Base-by-base conservation (phyloP, 2,329 filamentous ascomycete species). In the Aspergillus hortae region DNA sequence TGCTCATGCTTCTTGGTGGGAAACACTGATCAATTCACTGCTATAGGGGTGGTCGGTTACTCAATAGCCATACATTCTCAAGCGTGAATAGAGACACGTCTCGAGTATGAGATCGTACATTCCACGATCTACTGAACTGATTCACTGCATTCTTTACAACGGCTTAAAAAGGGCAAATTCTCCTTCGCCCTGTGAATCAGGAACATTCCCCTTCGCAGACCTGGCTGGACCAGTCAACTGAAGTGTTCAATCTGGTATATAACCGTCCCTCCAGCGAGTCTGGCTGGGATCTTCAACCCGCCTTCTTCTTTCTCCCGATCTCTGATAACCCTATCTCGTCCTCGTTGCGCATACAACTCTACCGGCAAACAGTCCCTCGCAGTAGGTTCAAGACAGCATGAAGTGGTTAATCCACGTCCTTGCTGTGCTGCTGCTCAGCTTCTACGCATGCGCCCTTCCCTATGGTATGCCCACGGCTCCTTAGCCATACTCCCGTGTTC, bases 381-480 rank as follows among this genome's bases (percentile, higher is more conserved):
- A 30, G 27, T 30, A 30, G 27, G 27, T 30, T 36, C 32, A 15
- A 35, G 2, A 21, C 9, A 36, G 12, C 48, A 63, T 57, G 60
- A 59, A 52, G 51, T 55, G 53, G 38, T 27, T 57, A 53, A 30
- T 54, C 48, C 49, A 47, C 57, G 49, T 58, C 41, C 49, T 61
- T 56, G 58, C 62, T 49, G 58, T 57, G 50, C 48, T 58, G 50
- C 51, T 57, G 33, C 50, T 58, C 38, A 53, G 51, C 51, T 51
- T 38, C 52, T 50, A 58, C 35, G 59, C 54, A 51, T 48, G 51
- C 41, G 62, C 60, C 2, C 60, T 65, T 48, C 51, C 56, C 27
- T 53, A 61, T 48, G 61, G 67, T 69, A 56, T 53, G 61, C 42
- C 11, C 4, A 14, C 14, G 27, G 23, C 33, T 25, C 14, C 15